Evolutionary conservation across 345 rosid species (phyloP), one percentile per base, ranked within the genome.

Genomic region (Salix exigua): DNA sequence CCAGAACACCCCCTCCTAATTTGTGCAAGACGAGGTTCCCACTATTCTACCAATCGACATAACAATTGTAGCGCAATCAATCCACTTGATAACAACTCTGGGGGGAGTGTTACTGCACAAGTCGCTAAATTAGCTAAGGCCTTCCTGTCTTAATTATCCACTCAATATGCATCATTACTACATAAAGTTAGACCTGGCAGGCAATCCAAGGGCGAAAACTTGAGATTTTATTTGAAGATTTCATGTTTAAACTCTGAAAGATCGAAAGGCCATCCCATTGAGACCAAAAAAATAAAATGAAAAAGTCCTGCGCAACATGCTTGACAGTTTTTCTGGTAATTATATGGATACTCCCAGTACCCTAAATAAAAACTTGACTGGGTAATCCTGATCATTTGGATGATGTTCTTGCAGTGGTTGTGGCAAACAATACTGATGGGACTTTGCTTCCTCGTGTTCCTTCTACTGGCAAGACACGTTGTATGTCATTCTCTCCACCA

Each of bases 341-440:
- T 7, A 33, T 7, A 2, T 2, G 30, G 30, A n/a, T 37, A 9
- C 7, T 30, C 35, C 16, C 37, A 7, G 37, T 33, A n/a, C 19
- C 18, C 2, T 55, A 5, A 33, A 48, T 14, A 26, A 51, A 13
- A 26, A n/a, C 0, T 4, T 7, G 13, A 40, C n/a, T n/a, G 19
- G 35, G 23, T 46, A 35, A 21, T 66, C 70, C 10, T 66, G 50
- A 55, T n/a, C 12, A 31, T 26, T 42, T 66, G 46, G 50, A 42
- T 76, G 40, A 19, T 2, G 33, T 74, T 65, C 31, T 6, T 81
- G 89, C 90, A 96, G 99, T 93, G 98, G 96, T 91, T 98, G 72
- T 96, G 99, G 99, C 93, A 96, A 81, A 93, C 98, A 48, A 86
- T 91, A 74, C 79, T 96, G 63, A 91, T 93, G 98, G 99, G 98